Conservation (phyloP, 768 basidiomycete species). For the Boletus rubescentipes region DNA sequence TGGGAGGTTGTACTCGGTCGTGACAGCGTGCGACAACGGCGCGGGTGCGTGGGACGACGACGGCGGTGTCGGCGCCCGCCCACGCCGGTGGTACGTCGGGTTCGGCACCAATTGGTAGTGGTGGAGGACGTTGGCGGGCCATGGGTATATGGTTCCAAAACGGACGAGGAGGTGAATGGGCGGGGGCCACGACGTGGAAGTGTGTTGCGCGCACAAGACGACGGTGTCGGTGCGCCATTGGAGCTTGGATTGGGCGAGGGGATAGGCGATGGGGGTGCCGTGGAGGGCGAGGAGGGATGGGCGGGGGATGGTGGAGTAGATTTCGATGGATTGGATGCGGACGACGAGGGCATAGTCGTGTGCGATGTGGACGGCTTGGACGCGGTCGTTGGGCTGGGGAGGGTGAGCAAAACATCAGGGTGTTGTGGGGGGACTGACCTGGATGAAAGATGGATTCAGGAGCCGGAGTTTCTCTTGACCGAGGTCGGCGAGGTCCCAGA, state of each 20-base stretch:
- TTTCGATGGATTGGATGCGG: slow-evolving; percentile 40
- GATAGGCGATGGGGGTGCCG: slow-evolving; percentile 35
- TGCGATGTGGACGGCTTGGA: slow-evolving; percentile 43
- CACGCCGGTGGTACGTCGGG: slow-evolving; percentile 26
- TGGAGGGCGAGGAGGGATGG: slow-evolving; percentile 14
- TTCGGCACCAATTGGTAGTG: slow-evolving; percentile 55
- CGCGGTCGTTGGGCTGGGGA: slow-evolving; percentile 35
- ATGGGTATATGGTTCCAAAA: slow-evolving; percentile 59
- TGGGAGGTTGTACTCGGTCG: slow-evolving; percentile 40
- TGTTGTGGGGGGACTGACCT: slow-evolving; percentile 24
- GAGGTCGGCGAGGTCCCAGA: slow-evolving; percentile 39
- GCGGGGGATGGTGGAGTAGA: slow-evolving; percentile 39
- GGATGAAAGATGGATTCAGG: slow-evolving; percentile 31
- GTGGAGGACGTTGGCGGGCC: slow-evolving; percentile 71
- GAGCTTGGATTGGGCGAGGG: slow-evolving; percentile 48
- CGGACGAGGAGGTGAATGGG: slow-evolving; percentile 56
- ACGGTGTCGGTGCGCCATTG: slow-evolving; percentile 59
- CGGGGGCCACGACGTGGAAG: slow-evolving; percentile 1
- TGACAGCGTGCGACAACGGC: neutral
- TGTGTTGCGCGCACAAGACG: slow-evolving; percentile 36
- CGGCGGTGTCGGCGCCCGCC: neutral
- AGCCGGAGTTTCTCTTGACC: slow-evolving; percentile 34
- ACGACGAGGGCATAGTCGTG: slow-evolving; percentile 47
- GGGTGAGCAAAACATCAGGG: neutral
- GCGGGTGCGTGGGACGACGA: neutral